phyloP scores from a whole-genome alignment of 2,329 filamentous ascomycete species.

The Pestalotiopsis sp. region DNA sequence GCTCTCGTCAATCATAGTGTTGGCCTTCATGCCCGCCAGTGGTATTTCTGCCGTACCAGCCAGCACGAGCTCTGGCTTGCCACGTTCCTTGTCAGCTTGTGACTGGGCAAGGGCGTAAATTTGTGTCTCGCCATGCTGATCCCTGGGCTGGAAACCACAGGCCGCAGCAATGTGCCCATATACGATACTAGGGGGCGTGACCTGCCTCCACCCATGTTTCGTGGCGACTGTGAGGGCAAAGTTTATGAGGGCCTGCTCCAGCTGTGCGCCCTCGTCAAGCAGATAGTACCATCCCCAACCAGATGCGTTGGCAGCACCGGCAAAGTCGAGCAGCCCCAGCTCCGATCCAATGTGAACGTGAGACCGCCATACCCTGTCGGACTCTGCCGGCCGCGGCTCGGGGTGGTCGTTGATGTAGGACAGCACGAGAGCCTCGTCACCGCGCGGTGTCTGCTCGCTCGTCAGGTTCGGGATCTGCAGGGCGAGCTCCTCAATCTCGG shows the following conservation, averaged over 20 bases:
- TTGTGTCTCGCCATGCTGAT: slow-evolving; percentile 89
- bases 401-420: slow-evolving; percentile 79
- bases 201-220: slow-evolving; percentile 75
- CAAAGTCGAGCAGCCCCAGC: slow-evolving; percentile 90
- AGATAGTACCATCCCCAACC: slow-evolving; percentile 99
- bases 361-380: slow-evolving; percentile 62
- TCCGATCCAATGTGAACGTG: slow-evolving; percentile 86
- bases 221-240: slow-evolving; percentile 79
- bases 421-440: slow-evolving; percentile 65
- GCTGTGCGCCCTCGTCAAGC: slow-evolving; percentile 83
- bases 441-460: slow-evolving; percentile 72
- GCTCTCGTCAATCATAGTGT: slow-evolving; percentile 63
- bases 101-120: slow-evolving; percentile 79
- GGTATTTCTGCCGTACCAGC: slow-evolving; percentile 94
- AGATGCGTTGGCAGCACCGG: slow-evolving; percentile 75
- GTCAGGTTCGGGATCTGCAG: slow-evolving; percentile 86
- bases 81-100: slow-evolving; percentile 60
- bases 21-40: slow-evolving; percentile 86
- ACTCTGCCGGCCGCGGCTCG: slow-evolving; percentile 31
- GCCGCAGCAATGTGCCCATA: slow-evolving; percentile 89
- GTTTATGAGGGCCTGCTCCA: slow-evolving; percentile 93
- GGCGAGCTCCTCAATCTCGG: slow-evolving; percentile 75
- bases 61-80: slow-evolving; percentile 72
- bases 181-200: slow-evolving; percentile 86
- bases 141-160: slow-evolving; percentile 92